Percentiles rank a stretch among this genome's conserved stretches.
Conservation (phyloP, 768 basidiomycete species). For the Tylopilus felleus region DNA sequence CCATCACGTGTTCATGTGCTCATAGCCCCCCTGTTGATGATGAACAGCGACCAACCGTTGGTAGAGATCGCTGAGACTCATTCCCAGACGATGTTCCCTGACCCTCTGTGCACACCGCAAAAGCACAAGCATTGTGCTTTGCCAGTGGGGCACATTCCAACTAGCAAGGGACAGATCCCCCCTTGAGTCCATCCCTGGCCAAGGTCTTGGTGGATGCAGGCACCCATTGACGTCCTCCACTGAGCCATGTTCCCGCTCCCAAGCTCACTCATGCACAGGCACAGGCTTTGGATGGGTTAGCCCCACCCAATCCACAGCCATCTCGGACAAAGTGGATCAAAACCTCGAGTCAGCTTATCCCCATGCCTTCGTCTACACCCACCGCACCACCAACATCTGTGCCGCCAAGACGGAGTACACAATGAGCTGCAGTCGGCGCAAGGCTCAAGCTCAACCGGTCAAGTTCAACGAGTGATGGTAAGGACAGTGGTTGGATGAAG, state of each 20-base stretch:
- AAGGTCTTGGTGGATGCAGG: constrained; percentile 6
- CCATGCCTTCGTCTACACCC: constrained; percentile 27
- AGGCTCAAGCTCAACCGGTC: constrained; percentile 6
- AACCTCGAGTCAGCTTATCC: constrained; percentile 21
- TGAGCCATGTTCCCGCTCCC: too few species aligned
- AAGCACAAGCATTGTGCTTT: constrained; percentile 25
- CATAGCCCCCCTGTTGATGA: constrained; percentile 21
- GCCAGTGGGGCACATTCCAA: constrained; percentile 6
- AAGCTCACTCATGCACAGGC: too few species aligned
- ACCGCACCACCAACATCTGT: constrained; percentile 17
- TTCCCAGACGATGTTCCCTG: constrained; percentile 16
- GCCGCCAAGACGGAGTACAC: constrained; percentile 25
- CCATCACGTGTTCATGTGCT: constrained; percentile 20
- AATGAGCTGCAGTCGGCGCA: constrained; percentile 22
- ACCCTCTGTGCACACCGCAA: constrained; percentile 31
- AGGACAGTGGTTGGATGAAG: constrained; percentile 16
- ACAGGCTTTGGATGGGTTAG: background rate
- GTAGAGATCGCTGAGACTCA: constrained; percentile 1
- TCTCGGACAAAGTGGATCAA: constrained; percentile 17
- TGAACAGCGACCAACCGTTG: constrained; percentile 17
- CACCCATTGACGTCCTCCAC: too few species aligned
- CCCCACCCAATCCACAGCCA: background rate
- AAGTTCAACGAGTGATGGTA: constrained; percentile 2
- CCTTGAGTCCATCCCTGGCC: constrained; percentile 33
- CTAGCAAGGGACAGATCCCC: constrained; percentile 2